Evolutionary conservation across 1,284 basidiomycete genomes (phyloP).

Genomic region (Inonotus obliquus): DNA sequence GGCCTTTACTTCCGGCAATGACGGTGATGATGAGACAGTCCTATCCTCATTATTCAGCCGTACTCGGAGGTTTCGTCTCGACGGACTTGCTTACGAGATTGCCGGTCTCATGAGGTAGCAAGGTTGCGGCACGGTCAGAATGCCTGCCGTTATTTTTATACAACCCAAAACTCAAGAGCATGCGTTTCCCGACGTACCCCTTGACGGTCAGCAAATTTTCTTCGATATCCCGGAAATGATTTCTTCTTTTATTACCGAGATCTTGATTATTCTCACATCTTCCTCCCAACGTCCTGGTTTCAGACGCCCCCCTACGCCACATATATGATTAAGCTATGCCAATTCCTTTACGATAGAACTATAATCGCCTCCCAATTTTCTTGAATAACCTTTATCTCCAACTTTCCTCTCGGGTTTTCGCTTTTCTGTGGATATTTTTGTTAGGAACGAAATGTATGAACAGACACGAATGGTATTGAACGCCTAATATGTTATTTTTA

Average conservation of each 20-base stretch:
- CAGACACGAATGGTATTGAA: slow-evolving; percentile 1
- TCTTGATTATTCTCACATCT: not conserved
- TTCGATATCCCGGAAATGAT: not conserved
- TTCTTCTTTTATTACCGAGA: not conserved
- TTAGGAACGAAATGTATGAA: slow-evolving; percentile 8
- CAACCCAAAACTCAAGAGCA: not conserved
- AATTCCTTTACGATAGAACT: slow-evolving; percentile 1
- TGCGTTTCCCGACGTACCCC: not conserved
- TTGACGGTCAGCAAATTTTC: not conserved
- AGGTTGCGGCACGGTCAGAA: not conserved
- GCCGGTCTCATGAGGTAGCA: not conserved
- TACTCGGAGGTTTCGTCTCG: not conserved
- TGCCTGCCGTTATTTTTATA: not conserved
- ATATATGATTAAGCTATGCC: not conserved
- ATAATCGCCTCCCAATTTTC: not conserved
- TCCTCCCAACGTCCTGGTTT: not conserved
- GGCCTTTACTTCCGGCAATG: not conserved
- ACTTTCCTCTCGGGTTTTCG: not conserved
- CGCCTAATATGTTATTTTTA: not conserved
- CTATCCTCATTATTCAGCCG: not conserved
- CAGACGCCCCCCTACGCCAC: not conserved
- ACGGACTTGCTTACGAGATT: not conserved
- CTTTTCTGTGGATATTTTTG: not conserved
- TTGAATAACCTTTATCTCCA: not conserved
- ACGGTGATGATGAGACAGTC: not conserved